Conservation (phyloP, 2,329 filamentous ascomycete species). For the Phyllosticta citriasiana region DNA sequence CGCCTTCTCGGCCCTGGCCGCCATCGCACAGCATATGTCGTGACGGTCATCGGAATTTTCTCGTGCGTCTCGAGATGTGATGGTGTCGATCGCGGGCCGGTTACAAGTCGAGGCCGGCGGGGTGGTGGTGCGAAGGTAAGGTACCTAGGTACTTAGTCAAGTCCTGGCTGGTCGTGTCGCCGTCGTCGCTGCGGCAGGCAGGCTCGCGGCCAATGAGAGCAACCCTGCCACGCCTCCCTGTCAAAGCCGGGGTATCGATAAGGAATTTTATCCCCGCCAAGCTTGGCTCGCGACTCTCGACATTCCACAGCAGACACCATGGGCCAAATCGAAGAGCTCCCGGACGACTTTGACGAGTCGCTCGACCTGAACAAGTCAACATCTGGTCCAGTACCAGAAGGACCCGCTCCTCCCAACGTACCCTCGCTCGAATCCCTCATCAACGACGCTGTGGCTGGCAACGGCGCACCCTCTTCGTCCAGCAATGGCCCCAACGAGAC, state of each 20-base stretch:
- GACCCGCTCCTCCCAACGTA: background rate
- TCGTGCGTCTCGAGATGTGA: background rate
- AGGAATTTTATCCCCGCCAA: background rate
- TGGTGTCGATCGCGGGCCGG: background rate
- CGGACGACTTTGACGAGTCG: constrained; percentile 40
- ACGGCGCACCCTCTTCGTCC: background rate
- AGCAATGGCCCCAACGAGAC: constrained; percentile 13
- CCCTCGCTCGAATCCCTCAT: constrained; percentile 6
- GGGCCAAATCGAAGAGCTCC: constrained; percentile 38
- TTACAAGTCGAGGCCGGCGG: background rate
- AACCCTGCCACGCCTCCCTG: background rate
- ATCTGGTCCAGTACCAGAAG: background rate
- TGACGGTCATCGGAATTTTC: background rate
- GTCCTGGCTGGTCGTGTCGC: no score
- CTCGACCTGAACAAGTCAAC: constrained; percentile 28
- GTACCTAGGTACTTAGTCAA: background rate
- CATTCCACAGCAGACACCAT: constrained; percentile 12
- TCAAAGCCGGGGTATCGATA: background rate
- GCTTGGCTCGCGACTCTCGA: background rate
- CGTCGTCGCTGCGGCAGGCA: background rate
- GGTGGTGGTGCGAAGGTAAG: background rate
- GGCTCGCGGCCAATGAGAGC: no score
- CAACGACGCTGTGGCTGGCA: constrained; percentile 2
- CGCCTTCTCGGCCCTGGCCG: background rate
- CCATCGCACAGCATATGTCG: background rate